phyloP scores from a whole-genome alignment of 345 rosid genomes.

The Laguncularia racemosa region DNA sequence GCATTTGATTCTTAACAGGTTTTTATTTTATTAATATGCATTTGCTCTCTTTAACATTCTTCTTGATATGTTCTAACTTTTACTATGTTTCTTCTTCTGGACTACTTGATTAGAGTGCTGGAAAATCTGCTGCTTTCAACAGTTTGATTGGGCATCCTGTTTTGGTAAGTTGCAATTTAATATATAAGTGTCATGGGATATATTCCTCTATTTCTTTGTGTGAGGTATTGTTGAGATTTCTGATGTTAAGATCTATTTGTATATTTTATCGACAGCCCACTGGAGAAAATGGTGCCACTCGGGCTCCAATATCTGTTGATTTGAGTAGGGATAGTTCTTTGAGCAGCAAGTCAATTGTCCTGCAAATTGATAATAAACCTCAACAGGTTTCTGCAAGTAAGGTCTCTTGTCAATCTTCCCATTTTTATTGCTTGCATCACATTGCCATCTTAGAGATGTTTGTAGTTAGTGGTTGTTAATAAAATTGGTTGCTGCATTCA shows the following conservation, averaged over 20 bases:
- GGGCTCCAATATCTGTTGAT: constrained; percentile 85
- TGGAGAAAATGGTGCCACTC: constrained; percentile 96
- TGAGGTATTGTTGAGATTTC: not conserved
- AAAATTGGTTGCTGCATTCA: too few relatives aligned
- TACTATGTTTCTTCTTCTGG: constrained; percentile 4
- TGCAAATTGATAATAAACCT: constrained; percentile 83
- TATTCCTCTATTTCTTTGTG: not conserved
- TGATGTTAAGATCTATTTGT: not conserved
- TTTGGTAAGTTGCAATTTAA: constrained; percentile 45
- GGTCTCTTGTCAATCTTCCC: constrained; percentile 7
- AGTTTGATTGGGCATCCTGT: constrained; percentile 90
- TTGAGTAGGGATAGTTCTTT: constrained; percentile 59
- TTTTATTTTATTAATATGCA: not conserved
- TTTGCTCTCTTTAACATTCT: not conserved
- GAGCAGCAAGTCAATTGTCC: constrained; percentile 72
- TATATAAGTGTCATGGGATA: not conserved
- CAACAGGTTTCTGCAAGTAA: constrained; percentile 93
- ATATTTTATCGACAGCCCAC: constrained; percentile 52
- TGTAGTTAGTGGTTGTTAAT: not conserved
- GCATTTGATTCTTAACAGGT: not conserved
- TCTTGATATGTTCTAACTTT: constrained; percentile 6
- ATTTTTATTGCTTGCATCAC: not conserved
- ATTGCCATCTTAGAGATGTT: not conserved
- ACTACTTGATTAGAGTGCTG: constrained; percentile 56
- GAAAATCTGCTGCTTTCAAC: constrained; percentile 91